These are phyloP conservation scores for Phytophthora melonis DNA, from an alignment of 352 stramenopile genomes.

Conservation along the genomic window DNA sequence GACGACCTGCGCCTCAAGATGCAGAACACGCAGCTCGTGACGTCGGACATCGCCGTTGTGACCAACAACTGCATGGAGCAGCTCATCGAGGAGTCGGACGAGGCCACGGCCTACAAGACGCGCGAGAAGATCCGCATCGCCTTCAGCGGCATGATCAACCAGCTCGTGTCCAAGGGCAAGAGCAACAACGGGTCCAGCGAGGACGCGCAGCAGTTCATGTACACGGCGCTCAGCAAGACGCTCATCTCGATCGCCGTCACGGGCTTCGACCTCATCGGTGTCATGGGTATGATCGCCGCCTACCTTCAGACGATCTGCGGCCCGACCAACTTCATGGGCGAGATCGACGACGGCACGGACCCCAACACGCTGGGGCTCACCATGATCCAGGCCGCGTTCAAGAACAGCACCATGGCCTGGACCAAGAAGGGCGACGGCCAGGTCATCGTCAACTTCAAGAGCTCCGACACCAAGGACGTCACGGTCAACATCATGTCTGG, in stretches of 20 bases:
- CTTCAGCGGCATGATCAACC: slow-evolving; percentile 49
- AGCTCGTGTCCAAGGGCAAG: slow-evolving; percentile 41
- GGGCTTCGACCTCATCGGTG: slow-evolving; percentile 51
- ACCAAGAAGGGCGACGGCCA: slow-evolving; percentile 39
- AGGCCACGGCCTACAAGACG: slow-evolving; percentile 28
- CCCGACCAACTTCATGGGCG: slow-evolving; percentile 47
- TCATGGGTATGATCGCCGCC: slow-evolving; percentile 45
- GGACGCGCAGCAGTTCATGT: slow-evolving; percentile 37
- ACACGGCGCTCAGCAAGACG: slow-evolving; percentile 43
- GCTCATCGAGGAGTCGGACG: slow-evolving; percentile 24
- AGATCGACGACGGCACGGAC: slow-evolving; percentile 52
- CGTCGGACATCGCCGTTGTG: slow-evolving; percentile 49
- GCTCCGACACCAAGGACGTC: slow-evolving; percentile 42
- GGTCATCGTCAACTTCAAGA: slow-evolving; percentile 45
- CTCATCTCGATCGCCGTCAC: slow-evolving; percentile 47
- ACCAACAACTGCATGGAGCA: slow-evolving; percentile 45
- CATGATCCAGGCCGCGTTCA: slow-evolving; percentile 47
- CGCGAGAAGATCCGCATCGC: slow-evolving; percentile 54
- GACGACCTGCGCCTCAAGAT: slow-evolving; percentile 47
- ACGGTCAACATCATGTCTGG: slow-evolving; percentile 48
- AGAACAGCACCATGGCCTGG: slow-evolving; percentile 41
- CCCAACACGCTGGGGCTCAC: slow-evolving; percentile 42
- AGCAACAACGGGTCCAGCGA: slow-evolving; percentile 37
- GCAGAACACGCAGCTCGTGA: slow-evolving; percentile 50
- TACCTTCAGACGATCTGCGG: slow-evolving; percentile 63